Base-by-base conservation (phyloP, 306 rosid species). In the Vigna reflexopilosa region DNA sequence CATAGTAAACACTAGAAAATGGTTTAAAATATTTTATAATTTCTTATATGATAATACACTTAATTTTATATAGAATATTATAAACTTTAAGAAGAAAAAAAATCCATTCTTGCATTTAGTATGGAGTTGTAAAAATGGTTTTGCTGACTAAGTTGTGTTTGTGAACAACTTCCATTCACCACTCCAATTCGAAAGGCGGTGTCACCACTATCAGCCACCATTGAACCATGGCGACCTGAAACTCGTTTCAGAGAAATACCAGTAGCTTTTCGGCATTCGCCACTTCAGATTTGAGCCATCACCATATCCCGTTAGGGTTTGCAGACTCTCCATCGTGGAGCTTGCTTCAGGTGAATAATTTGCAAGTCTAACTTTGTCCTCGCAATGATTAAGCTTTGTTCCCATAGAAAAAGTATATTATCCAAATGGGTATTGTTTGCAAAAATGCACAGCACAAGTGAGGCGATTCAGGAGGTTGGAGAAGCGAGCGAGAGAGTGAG, bases 401-500 rank as follows among this genome's bases (percentile, higher is more conserved):
- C 30, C 26, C 77, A 20, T 4, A n/a, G 82, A 57, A 72, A 24
- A 19, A 63, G 17, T 13, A 2, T 20, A 38, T 48, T 56, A 14
- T 44, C 38, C 67, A 80, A 74, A 56, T 69, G 81, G 83, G 73
- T 68, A 9, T 36, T 75, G 44, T 78, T 79, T 67, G 64, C 67
- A 34, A 80, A 85, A 79, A 68, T 56, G 66, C 82, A 77, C 72
- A 66, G 76, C 82, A 83, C 90, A 11, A 64, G 56, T 42, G 85
- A 89, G 76, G 38, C 78, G 13, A 22, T 72, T 47, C 48, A 16
- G 36, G 88, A 90, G 4, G 28, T 80, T 66, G 72, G 83, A 9
- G 97, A 90, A 85, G 81, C 85, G 65, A 79, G 78, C 12, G 88
- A 76, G 75, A 68, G 71, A 28, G 80, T 92, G 19, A 88, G 87